Conservation (phyloP, 2,329 filamentous ascomycete genomes). For the Rutstroemia sp. region DNA sequence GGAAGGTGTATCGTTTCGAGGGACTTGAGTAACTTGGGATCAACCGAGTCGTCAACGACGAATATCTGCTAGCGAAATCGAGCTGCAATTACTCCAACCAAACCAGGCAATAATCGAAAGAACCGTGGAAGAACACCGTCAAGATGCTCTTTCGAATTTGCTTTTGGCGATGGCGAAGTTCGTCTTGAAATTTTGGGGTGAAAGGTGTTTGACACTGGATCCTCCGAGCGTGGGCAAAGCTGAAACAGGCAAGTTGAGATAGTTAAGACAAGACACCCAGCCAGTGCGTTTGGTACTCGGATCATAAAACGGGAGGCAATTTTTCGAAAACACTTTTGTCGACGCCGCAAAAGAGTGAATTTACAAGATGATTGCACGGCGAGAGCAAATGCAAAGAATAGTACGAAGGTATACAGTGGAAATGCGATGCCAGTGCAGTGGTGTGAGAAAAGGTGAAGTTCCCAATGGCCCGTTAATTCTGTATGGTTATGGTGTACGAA, state of each 20-base stretch:
- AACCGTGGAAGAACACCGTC: slow-evolving; percentile 3
- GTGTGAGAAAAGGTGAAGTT: not conserved
- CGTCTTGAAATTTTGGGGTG: slow-evolving; percentile 1
- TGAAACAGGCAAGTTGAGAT: slow-evolving; percentile 7
- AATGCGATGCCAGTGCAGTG: not conserved
- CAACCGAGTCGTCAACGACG: slow-evolving; percentile 5
- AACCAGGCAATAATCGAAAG: not conserved
- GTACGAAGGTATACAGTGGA: not conserved
- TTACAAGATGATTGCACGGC: slow-evolving; percentile 3
- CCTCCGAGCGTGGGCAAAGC: not conserved
- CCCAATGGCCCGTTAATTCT: too few relatives aligned
- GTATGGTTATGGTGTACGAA: too few relatives aligned
- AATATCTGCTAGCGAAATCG: slow-evolving; percentile 1
- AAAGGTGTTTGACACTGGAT: slow-evolving; percentile 3
- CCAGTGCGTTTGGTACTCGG: not conserved
- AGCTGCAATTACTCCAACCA: not conserved
- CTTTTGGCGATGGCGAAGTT: not conserved
- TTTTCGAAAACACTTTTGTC: not conserved
- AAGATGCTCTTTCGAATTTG: slow-evolving; percentile 6
- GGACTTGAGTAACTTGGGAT: not conserved
- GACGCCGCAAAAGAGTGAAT: not conserved
- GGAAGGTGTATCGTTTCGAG: not conserved
- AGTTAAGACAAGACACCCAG: not conserved
- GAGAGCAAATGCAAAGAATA: not conserved
- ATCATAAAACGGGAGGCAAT: not conserved